Evolutionary conservation across 2,329 filamentous ascomycete species (phyloP), one percentile per base, ranked within the genome.

Genomic region (Tolypocladium tropicale): DNA sequence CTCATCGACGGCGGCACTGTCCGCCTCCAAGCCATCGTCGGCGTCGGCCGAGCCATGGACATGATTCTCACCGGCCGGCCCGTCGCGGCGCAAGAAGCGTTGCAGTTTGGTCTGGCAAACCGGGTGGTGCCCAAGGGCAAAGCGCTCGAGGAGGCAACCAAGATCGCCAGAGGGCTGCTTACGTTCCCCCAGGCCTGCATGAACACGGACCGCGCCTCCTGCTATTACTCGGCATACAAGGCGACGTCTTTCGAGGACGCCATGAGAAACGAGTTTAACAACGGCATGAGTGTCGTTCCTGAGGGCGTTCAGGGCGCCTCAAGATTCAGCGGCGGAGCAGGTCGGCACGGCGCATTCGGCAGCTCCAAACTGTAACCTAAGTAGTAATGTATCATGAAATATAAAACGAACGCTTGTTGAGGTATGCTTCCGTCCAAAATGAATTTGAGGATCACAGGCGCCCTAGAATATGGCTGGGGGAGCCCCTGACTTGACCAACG

Each of bases 1-100:
- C 60, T 63, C 33, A 59, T 58, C 21, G 78, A 68, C 30, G 68
- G 65, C 23, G 79, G 79, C 3, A 82, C 78, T 0, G 78, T 81
- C 0, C 73, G 79, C 1, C 64, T 82, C 6, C 77, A 76, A 56
- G 71, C 71, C 1, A 70, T 81, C 49, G 65, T 83, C 25, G 80
- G 80, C 0, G 68, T 82, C 1, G 78, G 78, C 0, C 64, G 78
- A 3, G 79, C 80, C 0, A 58, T 82, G 55, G 80, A 83, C 63
- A 78, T 83, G 74, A 79, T 82, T 18, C 67, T 83, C 6, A 83
- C 80, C 0, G 80, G 81, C 0, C 67, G 78, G 1, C 61, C 72
- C 0, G 76, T 83, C 0, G 60, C 58, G 0, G 79, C 79, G 0
- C 61, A 71, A 21, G 79, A 83, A 60, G 79, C 79, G 0, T 60